phyloP scores from a whole-genome alignment of 345 rosid species.

The Moricandia moricandioides region DNA sequence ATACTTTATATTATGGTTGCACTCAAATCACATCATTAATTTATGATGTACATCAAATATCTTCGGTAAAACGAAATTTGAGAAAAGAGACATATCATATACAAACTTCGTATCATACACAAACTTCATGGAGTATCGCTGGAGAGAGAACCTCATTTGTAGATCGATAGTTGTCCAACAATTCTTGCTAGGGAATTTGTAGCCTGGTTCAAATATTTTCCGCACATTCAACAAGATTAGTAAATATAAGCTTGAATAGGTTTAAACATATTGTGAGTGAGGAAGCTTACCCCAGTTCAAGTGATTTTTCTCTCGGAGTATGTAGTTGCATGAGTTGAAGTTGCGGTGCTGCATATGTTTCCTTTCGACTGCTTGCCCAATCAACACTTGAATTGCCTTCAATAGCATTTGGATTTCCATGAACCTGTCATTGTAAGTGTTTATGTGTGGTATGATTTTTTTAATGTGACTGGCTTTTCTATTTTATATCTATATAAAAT shows the following conservation, averaged over 20 bases:
- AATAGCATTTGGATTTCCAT: conserved; percentile 1
- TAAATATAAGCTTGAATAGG: conserved; percentile 1
- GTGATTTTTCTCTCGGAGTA: conserved; percentile 25
- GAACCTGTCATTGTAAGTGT: not conserved
- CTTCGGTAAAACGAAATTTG: too few relatives aligned
- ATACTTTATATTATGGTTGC: too few relatives aligned
- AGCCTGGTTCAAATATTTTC: conserved; percentile 25
- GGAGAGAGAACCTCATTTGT: not conserved
- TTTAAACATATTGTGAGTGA: not conserved
- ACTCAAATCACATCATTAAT: too few relatives aligned
- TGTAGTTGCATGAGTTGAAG: conserved; percentile 22
- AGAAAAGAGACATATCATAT: too few relatives aligned
- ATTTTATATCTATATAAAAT: not conserved
- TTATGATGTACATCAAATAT: too few relatives aligned
- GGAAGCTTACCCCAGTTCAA: conserved; percentile 26
- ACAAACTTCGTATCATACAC: conserved; percentile 8
- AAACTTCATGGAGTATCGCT: not conserved
- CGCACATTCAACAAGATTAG: not conserved
- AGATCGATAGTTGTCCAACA: not conserved
- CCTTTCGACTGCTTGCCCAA: conserved; percentile 8
- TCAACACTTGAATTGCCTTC: conserved; percentile 23
- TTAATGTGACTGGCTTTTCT: not conserved
- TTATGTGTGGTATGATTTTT: too few relatives aligned
- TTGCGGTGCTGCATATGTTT: not conserved
- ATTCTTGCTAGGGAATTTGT: conserved; percentile 25